Evolutionary conservation across 1,139 yeast species (phyloP).

Genomic region (Casaregolazyma suthepensis): DNA sequence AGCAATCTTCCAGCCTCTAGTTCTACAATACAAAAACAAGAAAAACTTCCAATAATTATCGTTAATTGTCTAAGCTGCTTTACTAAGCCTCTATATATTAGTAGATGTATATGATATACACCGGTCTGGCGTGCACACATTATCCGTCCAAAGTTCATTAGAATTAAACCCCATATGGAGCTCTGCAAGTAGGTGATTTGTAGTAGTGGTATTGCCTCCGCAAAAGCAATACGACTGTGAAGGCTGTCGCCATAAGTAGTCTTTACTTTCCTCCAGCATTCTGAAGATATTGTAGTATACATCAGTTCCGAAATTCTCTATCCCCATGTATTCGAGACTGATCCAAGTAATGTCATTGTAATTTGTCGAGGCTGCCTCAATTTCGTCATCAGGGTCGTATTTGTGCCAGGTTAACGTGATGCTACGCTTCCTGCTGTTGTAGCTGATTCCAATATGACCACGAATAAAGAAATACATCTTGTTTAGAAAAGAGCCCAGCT

Average conservation of each 20-base stretch:
- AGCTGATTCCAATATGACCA: constrained; percentile 3
- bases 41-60: background rate
- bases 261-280: background rate
- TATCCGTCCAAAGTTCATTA: background rate
- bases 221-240: background rate
- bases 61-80: background rate
- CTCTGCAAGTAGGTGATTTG: background rate
- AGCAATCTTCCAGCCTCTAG: background rate
- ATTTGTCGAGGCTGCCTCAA: background rate
- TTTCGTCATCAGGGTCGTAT: background rate
- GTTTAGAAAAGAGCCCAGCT: background rate
- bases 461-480: background rate
- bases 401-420: constrained; percentile 5
- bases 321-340: background rate
- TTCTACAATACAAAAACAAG: no score
- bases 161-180: background rate
- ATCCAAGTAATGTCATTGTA: constrained; percentile 1
- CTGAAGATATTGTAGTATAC: background rate
- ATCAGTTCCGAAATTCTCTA: background rate
- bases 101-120: background rate
- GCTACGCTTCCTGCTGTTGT: background rate
- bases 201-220: background rate
- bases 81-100: background rate
- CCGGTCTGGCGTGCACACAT: background rate
- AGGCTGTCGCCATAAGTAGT: background rate